These are phyloP conservation scores for Hypoxylon subgilvum DNA, from an alignment of 495 filamentous ascomycete genomes.

Conservation along the genomic window DNA sequence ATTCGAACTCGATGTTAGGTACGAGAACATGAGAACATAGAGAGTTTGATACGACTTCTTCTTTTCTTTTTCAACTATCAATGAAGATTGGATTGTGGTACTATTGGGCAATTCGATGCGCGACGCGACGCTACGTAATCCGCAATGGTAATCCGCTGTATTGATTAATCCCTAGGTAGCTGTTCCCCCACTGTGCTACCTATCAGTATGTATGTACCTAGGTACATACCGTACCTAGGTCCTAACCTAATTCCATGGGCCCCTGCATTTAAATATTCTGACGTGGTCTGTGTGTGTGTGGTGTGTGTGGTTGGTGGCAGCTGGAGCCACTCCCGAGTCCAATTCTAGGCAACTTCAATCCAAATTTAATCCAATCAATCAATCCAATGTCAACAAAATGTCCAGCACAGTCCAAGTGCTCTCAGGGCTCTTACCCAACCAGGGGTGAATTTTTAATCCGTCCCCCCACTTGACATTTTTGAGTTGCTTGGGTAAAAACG, in stretches of 20 bases:
- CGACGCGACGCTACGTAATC: not conserved
- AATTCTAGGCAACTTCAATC: too few species aligned
- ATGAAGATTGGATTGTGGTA: constrained; percentile 12
- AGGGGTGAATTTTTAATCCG: constrained; percentile 44
- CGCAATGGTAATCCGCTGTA: too few species aligned
- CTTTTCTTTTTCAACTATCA: constrained; percentile 20
- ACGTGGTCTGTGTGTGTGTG: constrained; percentile 34
- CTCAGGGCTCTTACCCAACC: constrained; percentile 32
- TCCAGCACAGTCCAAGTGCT: too few species aligned
- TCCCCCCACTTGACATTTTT: constrained; percentile 39
- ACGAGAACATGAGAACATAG: too few species aligned
- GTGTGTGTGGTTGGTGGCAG: too few species aligned
- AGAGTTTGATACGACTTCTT: too few species aligned
- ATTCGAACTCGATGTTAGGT: too few species aligned
- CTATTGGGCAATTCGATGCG: constrained; percentile 29
- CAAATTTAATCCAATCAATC: constrained; percentile 14
- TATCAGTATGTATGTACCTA: not conserved
- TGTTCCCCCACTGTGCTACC: too few species aligned
- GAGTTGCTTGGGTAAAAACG: constrained; percentile 37
- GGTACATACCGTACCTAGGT: not conserved
- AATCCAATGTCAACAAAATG: constrained; percentile 37
- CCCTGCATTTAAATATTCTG: constrained; percentile 13
- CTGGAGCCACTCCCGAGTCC: constrained; percentile 29
- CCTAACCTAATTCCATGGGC: not conserved
- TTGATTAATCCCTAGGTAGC: too few species aligned